A percentile compares a stretch with the other conserved stretches of the same genome.
Evolutionary conservation across 2,329 filamentous ascomycete species (phyloP).

Genomic region (Epichloe festucae): DNA sequence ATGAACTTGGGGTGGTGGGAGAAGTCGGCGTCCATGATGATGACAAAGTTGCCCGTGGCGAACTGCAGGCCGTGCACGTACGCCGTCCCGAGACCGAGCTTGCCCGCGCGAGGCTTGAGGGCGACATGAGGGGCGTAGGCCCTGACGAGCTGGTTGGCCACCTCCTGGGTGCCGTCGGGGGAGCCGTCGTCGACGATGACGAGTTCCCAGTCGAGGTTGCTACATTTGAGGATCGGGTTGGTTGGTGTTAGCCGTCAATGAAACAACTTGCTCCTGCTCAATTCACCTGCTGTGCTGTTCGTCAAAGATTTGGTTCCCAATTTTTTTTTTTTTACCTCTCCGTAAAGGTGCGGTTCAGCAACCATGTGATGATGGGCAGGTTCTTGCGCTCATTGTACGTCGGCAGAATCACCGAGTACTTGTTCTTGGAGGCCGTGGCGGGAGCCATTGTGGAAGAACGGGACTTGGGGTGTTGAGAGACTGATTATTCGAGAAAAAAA

Average conservation of each 20-base stretch:
- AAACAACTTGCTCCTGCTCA: too few relatives aligned
- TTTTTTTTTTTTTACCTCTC: conserved; percentile 50
- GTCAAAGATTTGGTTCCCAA: neutral
- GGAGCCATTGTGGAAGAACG: conserved; percentile 30
- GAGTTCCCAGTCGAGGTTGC: conserved; percentile 91
- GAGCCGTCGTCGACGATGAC: conserved; percentile 98
- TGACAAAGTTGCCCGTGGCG: conserved; percentile 82
- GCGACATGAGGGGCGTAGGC: conserved; percentile 69
- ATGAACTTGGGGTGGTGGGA: conserved; percentile 99
- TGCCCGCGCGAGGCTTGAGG: conserved; percentile 81
- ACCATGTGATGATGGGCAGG: conserved; percentile 88
- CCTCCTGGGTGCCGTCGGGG: conserved; percentile 89
- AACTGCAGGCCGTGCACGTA: conserved; percentile 93
- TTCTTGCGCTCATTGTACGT: conserved; percentile 98
- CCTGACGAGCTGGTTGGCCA: conserved; percentile 81
- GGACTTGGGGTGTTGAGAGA: neutral
- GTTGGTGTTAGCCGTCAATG: neutral
- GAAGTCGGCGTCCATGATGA: conserved; percentile 99
- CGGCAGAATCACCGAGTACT: conserved; percentile 94
- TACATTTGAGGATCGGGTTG: conserved; percentile 21
- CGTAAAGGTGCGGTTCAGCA: conserved; percentile 84
- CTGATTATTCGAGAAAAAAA: neutral
- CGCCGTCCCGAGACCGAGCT: conserved; percentile 91
- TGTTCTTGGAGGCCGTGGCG: conserved; percentile 39
- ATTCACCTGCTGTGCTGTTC: neutral